Conservation (phyloP, 2,329 filamentous ascomycete species). For the Cladosporium sphaerospermum region DNA sequence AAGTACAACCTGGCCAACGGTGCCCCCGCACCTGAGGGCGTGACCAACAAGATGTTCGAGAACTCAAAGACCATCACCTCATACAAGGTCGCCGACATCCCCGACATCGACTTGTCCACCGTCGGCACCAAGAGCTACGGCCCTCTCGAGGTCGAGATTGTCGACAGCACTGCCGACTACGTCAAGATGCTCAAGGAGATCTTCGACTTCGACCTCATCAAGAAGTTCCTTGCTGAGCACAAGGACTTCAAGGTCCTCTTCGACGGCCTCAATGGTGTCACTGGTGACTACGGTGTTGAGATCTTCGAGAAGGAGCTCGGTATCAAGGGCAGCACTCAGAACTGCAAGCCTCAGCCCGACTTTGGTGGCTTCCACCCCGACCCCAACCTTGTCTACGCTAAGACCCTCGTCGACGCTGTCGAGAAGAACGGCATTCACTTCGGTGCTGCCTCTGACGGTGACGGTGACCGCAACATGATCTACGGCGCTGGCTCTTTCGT, state of each 20-base stretch:
- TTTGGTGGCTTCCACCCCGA: conserved; percentile 97
- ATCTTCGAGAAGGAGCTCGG: conserved; percentile 95
- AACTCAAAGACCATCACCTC: conserved; percentile 81
- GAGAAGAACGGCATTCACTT: conserved; percentile 91
- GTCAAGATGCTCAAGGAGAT: conserved; percentile 94
- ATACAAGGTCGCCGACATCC: conserved; percentile 87
- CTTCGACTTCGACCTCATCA: conserved; percentile 96
- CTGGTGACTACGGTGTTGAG: conserved; percentile 86
- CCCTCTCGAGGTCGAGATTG: conserved; percentile 83
- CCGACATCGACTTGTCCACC: conserved; percentile 74
- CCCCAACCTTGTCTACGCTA: conserved; percentile 94
- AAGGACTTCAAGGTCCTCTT: conserved; percentile 95
- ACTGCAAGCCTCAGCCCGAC: conserved; percentile 86
- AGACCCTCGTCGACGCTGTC: conserved; percentile 87
- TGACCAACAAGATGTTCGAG: conserved; percentile 97
- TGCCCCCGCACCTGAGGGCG: conserved; percentile 87
- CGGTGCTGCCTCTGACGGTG: conserved; percentile 90
- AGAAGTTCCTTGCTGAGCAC: conserved; percentile 81
- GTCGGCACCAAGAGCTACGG: conserved; percentile 83
- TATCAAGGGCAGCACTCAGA: conserved; percentile 74
- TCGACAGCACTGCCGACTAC: conserved; percentile 91
- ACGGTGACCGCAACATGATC: conserved; percentile 99
- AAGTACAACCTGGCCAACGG: conserved; percentile 99
- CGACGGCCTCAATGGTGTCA: conserved; percentile 89
- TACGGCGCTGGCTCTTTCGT: conserved; percentile 96